phyloP scores from a whole-genome alignment of 345 rosid species.

The Dipteronia sinensis region DNA sequence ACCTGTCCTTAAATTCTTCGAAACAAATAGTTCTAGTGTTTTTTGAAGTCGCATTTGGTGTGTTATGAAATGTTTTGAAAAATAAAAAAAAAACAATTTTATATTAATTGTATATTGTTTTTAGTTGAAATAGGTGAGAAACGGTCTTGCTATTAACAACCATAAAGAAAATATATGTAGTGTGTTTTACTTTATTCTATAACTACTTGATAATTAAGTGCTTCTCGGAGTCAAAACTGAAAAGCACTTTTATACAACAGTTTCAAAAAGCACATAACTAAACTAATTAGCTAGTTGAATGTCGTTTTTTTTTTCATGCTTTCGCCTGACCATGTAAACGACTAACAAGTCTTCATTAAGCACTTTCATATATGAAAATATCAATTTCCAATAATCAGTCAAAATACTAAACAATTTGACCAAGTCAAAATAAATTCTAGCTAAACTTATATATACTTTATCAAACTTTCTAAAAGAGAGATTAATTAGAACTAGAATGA shows the following conservation, averaged over 20 bases:
- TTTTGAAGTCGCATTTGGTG: no score
- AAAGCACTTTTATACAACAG: background rate
- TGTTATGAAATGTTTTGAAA: no score
- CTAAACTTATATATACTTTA: background rate
- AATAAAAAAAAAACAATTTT: no score
- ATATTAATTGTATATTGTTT: no score
- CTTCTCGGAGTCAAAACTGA: no score
- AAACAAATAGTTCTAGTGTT: no score
- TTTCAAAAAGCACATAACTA: background rate
- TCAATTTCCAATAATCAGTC: background rate
- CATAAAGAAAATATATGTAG: no score
- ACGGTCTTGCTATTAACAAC: no score
- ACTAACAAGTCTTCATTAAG: background rate
- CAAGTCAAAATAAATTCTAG: slow-evolving; percentile 16
- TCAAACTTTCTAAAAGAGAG: background rate
- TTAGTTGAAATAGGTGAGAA: no score
- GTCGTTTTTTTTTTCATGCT: background rate
- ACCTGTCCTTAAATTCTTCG: no score
- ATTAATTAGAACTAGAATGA: background rate
- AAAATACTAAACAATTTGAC: background rate
- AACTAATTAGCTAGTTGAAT: background rate
- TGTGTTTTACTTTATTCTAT: no score
- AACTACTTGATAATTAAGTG: no score
- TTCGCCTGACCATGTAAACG: background rate
- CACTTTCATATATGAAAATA: background rate